Conservation (phyloP, 2,329 filamentous ascomycete species). For the Fusarium irregulare region DNA sequence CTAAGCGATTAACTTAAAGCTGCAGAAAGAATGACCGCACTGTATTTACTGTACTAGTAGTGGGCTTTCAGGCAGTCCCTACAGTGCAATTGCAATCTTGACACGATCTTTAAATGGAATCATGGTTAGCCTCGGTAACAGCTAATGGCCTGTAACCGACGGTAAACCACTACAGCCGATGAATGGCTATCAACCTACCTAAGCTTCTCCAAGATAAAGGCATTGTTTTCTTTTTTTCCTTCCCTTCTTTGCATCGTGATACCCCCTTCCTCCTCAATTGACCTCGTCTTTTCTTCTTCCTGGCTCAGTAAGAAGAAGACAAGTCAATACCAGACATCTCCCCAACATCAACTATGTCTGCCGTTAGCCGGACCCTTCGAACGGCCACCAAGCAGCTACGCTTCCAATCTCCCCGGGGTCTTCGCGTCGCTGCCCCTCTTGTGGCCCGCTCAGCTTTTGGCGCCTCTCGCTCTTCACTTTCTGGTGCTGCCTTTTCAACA, state of each 20-base stretch:
- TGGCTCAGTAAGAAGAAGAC: conserved; percentile 20
- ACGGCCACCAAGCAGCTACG: conserved; percentile 66
- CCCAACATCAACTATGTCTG: conserved; percentile 58
- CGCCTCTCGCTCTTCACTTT: conserved; percentile 50
- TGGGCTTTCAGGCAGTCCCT: too few species aligned
- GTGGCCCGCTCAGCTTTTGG: conserved; percentile 49
- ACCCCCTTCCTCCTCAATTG: conserved; percentile 31
- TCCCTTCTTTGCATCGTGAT: conserved; percentile 24
- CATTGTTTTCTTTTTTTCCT: conserved; percentile 9
- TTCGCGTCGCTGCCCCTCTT: conserved; percentile 53
- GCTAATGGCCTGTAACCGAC: too few species aligned
- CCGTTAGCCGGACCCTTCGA: conserved; percentile 65
- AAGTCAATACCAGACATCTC: conserved; percentile 1
- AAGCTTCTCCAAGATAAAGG: conserved; percentile 26
- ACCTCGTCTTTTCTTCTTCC: conserved; percentile 24
- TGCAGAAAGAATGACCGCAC: not conserved
- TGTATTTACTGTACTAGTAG: conserved; percentile 2
- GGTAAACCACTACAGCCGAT: too few species aligned
- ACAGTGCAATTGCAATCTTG: too few species aligned
- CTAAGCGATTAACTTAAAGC: not conserved
- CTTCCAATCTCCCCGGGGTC: conserved; percentile 54
- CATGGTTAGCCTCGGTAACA: conserved; percentile 27
- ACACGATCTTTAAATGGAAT: too few species aligned
- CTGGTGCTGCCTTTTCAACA: conserved; percentile 61
- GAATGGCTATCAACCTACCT: conserved; percentile 20